Base-by-base conservation (phyloP, 1,284 basidiomycete species). In the Trametes hirsuta region DNA sequence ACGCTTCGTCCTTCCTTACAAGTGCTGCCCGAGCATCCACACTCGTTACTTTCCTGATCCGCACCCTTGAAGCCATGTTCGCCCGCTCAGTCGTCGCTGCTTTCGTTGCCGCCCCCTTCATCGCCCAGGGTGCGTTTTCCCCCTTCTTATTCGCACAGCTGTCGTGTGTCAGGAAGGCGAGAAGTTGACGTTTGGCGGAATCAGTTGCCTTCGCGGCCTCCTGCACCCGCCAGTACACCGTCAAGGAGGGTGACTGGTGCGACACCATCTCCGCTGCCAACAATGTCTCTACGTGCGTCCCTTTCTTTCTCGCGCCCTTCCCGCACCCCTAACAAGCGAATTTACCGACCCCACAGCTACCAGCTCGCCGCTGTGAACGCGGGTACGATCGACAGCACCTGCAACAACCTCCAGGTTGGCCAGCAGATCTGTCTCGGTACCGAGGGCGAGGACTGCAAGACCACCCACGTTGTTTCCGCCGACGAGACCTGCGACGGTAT, bases 351-450 rank as follows among this genome's bases (percentile, higher is more conserved):
- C 47, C 56, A 58, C 65, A 90, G 88, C 18, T 92, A 87, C 76
- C 90, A 93, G 74, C 83, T 93, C 49, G 82, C 85, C 2, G 80
- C 79, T 12, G 76, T 84, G 66, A 93, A 92, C 74, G 56, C 75
- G 0, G 69, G 63, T 53, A 66, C 69, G 57, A 82, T 90, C 65
- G 75, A 91, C 67, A 14, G 67, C 0, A 49, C 47, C 3, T 92
- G 91, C 77, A 68, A 72, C 66, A 88, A 90, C 72, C 83, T 92
- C 59, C 47, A 66, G 3, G 74, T 81, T 5, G 84, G 82, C 40
- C 55, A 75, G 25, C 66, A 41, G 3, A 65, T 86, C 71, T 76
- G 75, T 65, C 67, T 76, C 46, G 75, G 74, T 25, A 65, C 58
- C 34, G 39, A 60, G n/a, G 70, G 65, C 61, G 57, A 69, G 59